phyloP scores from a whole-genome alignment of 106 monocot genomes.

The Narthecium ossifragum region DNA sequence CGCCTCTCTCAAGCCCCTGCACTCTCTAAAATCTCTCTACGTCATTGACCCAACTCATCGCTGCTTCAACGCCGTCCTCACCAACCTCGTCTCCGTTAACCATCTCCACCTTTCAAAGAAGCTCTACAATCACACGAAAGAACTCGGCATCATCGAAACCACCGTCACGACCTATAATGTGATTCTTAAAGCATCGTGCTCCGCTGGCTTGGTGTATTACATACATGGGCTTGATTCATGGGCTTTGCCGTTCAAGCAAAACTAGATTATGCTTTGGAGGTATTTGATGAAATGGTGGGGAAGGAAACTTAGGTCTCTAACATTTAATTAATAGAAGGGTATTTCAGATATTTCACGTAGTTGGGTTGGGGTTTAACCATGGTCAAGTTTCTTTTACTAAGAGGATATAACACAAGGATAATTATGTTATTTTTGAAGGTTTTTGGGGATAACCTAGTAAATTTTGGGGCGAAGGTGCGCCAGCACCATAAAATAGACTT shows the following conservation, averaged over 20 bases:
- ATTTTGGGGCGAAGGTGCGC: too few relatives aligned
- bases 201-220: conserved; percentile 24
- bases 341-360: too few relatives aligned
- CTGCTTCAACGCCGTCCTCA: conserved; percentile 53
- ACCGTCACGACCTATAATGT: conserved; percentile 60
- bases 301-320: too few relatives aligned
- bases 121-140: conserved; percentile 53
- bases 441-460: too few relatives aligned
- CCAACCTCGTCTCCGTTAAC: conserved; percentile 50
- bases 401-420: too few relatives aligned
- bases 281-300: conserved; percentile 57
- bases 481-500: too few relatives aligned
- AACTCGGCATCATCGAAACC: conserved; percentile 21
- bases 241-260: conserved; percentile 20
- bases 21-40: conserved; percentile 16
- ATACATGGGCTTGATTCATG: too few relatives aligned
- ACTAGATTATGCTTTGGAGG: conserved; percentile 37
- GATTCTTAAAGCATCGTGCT: conserved; percentile 67
- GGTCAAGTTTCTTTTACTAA: too few relatives aligned
- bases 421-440: too few relatives aligned
- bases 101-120: conserved; percentile 35
- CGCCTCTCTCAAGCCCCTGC: conserved; percentile 48
- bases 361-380: too few relatives aligned
- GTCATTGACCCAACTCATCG: conserved; percentile 29
- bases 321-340: too few relatives aligned